These are phyloP conservation scores for Blastobotrys arbuscula DNA, from an alignment of 1,139 yeast genomes.

Conservation along the genomic window DNA sequence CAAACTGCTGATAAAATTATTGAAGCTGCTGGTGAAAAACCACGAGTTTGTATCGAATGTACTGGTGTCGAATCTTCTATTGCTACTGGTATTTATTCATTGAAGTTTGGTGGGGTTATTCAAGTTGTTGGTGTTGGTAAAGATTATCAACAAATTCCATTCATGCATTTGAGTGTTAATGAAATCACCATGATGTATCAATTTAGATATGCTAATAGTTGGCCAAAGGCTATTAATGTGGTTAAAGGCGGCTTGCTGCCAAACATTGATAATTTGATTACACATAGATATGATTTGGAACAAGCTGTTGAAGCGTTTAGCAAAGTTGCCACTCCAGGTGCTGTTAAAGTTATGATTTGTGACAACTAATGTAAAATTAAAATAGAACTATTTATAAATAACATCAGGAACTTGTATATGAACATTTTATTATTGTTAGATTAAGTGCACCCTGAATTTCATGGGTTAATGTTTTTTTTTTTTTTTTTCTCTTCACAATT, in stretches of 20 bases:
- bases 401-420: too few species aligned
- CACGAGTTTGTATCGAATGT: conserved; percentile 63
- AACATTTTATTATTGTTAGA: too few species aligned
- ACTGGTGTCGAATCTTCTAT: conserved; percentile 68
- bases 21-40: conserved; percentile 42
- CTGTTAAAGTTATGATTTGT: conserved; percentile 57
- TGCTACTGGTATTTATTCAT: conserved; percentile 52
- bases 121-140: conserved; percentile 76
- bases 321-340: conserved; percentile 49
- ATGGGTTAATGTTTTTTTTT: too few species aligned
- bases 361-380: conserved; percentile 32
- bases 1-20: conserved; percentile 39
- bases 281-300: conserved; percentile 68
- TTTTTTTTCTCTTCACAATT: too few species aligned
- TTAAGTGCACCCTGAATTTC: too few species aligned
- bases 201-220: conserved; percentile 75
- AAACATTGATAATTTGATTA: conserved; percentile 60
- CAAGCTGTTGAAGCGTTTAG: conserved; percentile 82
- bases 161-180: conserved; percentile 62
- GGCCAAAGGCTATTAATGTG: conserved; percentile 65
- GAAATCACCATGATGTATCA: conserved; percentile 70
- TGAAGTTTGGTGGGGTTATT: conserved; percentile 57
- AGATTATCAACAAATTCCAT: conserved; percentile 63
- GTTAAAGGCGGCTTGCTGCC: conserved; percentile 52
- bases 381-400: not conserved